These are phyloP conservation scores for Camillea tinctor DNA, from an alignment of 2,329 filamentous ascomycete genomes.

Conservation along the genomic window DNA sequence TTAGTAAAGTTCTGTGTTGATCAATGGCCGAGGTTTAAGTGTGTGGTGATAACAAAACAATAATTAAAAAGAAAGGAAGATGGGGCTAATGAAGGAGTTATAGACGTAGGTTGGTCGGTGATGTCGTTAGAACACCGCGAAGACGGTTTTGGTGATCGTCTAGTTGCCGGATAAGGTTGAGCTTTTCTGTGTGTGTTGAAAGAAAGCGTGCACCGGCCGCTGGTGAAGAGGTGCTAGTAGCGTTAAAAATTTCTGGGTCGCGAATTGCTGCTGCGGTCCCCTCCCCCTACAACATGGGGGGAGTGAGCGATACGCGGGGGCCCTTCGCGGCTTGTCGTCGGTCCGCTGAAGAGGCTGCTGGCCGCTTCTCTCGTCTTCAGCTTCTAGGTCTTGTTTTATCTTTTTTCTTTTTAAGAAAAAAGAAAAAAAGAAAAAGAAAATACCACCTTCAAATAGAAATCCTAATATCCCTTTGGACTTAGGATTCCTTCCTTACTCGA, in stretches of 20 bases:
- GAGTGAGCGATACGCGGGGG: background rate
- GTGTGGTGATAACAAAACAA: too few species aligned
- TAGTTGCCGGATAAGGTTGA: background rate
- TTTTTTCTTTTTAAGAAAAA: too few species aligned
- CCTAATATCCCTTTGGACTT: background rate
- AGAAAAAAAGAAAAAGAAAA: too few species aligned
- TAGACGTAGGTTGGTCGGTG: too few species aligned
- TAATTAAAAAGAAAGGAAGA: too few species aligned
- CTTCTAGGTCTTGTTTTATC: too few species aligned
- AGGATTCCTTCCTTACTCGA: background rate
- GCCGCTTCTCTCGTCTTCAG: background rate
- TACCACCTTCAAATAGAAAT: background rate
- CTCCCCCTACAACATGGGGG: conserved; percentile 5
- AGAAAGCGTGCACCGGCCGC: background rate
- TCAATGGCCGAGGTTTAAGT: too few species aligned
- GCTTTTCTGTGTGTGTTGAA: background rate
- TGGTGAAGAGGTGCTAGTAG: conserved; percentile 7
- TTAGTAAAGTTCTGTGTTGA: background rate
- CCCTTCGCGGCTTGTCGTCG: background rate
- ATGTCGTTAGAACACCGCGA: too few species aligned
- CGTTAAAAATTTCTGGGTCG: conserved; percentile 20
- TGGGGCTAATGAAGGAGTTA: too few species aligned
- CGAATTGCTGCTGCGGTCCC: conserved; percentile 21
- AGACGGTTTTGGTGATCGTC: background rate
- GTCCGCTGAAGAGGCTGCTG: background rate